Evolutionary conservation across 768 basidiomycete species (phyloP).

Genomic region (Trametes cingulata): DNA sequence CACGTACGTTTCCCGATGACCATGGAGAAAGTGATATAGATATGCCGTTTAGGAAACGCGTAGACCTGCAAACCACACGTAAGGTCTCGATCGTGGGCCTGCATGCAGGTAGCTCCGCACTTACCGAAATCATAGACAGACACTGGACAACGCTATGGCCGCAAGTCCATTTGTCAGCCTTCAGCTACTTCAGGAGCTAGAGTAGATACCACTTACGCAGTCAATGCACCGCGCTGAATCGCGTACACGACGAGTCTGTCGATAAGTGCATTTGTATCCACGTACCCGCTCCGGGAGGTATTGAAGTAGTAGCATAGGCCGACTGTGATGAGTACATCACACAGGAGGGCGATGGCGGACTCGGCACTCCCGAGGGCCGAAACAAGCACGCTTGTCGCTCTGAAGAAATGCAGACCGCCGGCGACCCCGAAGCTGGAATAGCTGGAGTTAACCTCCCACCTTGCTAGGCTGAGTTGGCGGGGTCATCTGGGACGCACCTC

Average conservation of each 20-base stretch:
- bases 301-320: neutral
- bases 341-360: neutral
- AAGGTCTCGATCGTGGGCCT: too few species aligned
- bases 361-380: neutral
- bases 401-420: neutral
- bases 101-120: too few species aligned
- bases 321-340: neutral
- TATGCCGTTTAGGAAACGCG: too few species aligned
- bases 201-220: neutral
- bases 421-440: too few species aligned
- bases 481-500: too few species aligned
- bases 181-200: neutral
- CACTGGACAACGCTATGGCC: too few species aligned
- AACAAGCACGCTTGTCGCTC: neutral
- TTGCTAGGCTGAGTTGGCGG: too few species aligned
- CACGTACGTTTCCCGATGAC: neutral
- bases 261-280: neutral
- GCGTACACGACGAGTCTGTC: neutral
- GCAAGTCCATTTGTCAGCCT: neutral
- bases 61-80: too few species aligned
- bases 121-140: too few species aligned
- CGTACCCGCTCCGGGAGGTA: neutral
- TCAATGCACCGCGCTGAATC: neutral
- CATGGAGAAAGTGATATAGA: too few species aligned
- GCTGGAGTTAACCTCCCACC: too few species aligned